phyloP scores from a whole-genome alignment of 495 filamentous ascomycete species.

The Jackrogersella multiformis region DNA sequence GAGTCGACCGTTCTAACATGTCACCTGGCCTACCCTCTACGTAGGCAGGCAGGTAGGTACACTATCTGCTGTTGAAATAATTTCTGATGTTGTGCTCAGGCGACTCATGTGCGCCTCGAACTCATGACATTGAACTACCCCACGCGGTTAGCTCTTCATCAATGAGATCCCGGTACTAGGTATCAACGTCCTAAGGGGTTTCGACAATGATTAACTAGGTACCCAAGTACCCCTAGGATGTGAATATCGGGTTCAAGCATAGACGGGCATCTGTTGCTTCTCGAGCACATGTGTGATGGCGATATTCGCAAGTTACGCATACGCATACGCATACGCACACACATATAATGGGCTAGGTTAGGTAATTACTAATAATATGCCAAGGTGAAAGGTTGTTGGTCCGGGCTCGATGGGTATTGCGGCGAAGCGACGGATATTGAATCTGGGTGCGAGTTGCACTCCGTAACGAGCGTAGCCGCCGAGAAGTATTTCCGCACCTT shows the following conservation, averaged over 20 bases:
- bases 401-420: slow-evolving; percentile 6
- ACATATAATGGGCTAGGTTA: too few relatives aligned
- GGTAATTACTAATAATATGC: too few relatives aligned
- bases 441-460: slow-evolving; percentile 13
- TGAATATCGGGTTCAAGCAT: too few relatives aligned
- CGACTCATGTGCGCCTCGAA: too few relatives aligned
- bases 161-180: slow-evolving; percentile 2
- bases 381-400: too few relatives aligned
- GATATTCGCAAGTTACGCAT: not conserved
- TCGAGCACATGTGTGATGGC: slow-evolving; percentile 7
- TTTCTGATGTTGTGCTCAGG: too few relatives aligned
- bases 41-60: too few relatives aligned
- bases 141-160: slow-evolving; percentile 7
- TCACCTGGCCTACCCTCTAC: slow-evolving; percentile 22
- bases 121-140: not conserved
- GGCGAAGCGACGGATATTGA: not conserved
- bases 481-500: not conserved
- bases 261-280: not conserved
- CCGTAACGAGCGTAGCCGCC: slow-evolving; percentile 22
- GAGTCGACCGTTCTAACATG: slow-evolving; percentile 15
- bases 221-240: not conserved
- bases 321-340: too few relatives aligned
- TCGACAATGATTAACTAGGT: not conserved
- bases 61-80: too few relatives aligned
- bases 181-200: not conserved